Evolutionary conservation across 2,329 filamentous ascomycete species (phyloP).

Genomic region (Fonsecaea monophora): DNA sequence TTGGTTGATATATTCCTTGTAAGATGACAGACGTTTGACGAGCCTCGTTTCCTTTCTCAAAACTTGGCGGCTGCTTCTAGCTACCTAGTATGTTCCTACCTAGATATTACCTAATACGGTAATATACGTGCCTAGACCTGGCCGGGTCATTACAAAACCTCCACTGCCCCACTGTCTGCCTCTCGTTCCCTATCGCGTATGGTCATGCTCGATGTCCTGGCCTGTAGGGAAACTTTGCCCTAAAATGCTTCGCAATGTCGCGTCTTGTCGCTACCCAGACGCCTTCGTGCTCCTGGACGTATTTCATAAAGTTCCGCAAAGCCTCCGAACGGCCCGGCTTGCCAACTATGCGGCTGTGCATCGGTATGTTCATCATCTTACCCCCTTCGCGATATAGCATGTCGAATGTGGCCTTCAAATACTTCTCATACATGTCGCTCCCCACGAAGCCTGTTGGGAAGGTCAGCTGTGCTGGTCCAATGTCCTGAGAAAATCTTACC

Average conservation of each 20-base stretch:
- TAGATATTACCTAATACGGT: too few species aligned
- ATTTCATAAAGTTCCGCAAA: not conserved
- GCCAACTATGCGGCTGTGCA: conserved; percentile 3
- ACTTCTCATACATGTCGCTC: conserved; percentile 3
- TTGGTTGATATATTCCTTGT: conserved; percentile 6
- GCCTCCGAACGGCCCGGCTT: not conserved
- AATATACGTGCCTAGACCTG: not conserved
- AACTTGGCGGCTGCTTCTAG: not conserved
- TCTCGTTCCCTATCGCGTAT: not conserved
- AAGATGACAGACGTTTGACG: not conserved
- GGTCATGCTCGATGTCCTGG: conserved; percentile 1
- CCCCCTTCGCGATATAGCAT: conserved; percentile 1
- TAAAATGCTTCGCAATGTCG: conserved; percentile 2
- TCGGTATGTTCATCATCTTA: not conserved
- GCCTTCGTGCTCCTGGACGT: not conserved
- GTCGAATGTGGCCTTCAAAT: conserved; percentile 2
- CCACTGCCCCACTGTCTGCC: not conserved
- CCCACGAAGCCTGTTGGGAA: not conserved
- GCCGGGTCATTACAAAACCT: not conserved
- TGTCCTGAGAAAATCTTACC: not conserved
- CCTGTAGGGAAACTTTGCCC: not conserved
- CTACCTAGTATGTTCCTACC: not conserved
- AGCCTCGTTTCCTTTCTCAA: not conserved
- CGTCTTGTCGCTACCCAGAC: conserved; percentile 2
- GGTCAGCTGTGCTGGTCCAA: not conserved